Evolutionary conservation across 78 protist species (phyloP).

Genomic region (Dictyostelium intermedium): DNA sequence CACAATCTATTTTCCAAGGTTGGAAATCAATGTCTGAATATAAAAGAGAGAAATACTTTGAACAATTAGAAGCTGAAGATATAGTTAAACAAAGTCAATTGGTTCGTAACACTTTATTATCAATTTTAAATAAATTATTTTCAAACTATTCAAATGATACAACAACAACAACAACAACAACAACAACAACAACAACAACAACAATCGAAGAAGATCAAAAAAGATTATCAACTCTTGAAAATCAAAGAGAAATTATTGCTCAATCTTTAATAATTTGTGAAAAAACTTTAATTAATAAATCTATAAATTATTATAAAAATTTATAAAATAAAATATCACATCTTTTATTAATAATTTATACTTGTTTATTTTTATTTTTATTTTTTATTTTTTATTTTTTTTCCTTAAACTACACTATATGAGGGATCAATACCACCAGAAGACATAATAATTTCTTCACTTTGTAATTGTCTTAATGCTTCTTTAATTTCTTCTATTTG

Average conservation of each 20-base stretch:
- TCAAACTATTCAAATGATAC: not conserved
- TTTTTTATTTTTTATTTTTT: not conserved
- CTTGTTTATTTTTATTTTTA: not conserved
- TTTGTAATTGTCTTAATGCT: conserved; percentile 18
- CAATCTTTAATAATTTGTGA: not conserved
- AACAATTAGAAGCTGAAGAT: conserved; percentile 27
- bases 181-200: not conserved
- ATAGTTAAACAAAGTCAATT: not conserved
- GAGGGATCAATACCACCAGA: not conserved
- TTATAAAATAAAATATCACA: not conserved
- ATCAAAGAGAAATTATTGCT: not conserved
- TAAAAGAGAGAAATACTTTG: conserved; percentile 17
- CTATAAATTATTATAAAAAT: not conserved
- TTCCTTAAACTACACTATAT: not conserved
- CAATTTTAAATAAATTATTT: conserved; percentile 6
- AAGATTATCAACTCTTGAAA: not conserved
- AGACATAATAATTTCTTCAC: not conserved
- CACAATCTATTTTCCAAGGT: not conserved
- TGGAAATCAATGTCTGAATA: conserved; percentile 7
- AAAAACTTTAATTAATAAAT: conserved; percentile 10
- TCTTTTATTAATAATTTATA: not conserved
- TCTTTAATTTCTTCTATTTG: conserved; percentile 11
- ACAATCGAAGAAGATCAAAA: not conserved
- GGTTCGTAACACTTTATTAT: not conserved
- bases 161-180: not conserved